A percentile compares a stretch with the other conserved stretches of the same genome.
Conservation (phyloP, 73 alveolate genomes). For the Stentor coeruleus region DNA sequence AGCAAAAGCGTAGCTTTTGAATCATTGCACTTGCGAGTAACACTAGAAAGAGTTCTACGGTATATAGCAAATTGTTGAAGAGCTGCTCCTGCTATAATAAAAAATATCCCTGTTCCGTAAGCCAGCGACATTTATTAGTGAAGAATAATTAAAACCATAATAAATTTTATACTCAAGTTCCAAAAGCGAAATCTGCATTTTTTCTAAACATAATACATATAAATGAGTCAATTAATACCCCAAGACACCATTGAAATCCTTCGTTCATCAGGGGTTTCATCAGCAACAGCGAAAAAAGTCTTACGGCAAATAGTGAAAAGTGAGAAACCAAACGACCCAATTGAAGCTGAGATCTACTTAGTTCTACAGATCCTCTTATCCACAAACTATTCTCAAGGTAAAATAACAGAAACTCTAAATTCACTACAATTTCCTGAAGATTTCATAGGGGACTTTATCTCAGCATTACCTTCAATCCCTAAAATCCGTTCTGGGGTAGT, state of each 20-base stretch:
- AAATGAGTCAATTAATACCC: slow-evolving; percentile 16
- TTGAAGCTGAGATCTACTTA: not conserved
- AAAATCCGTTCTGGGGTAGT: not conserved
- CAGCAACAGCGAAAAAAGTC: not conserved
- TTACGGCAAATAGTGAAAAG: not conserved
- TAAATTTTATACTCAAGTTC: no score
- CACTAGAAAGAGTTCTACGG: no score
- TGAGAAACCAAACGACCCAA: not conserved
- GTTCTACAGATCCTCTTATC: not conserved
- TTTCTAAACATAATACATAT: no score
- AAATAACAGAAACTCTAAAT: not conserved
- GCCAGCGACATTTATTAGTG: no score
- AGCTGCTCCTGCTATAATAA: no score
- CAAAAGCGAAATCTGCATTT: no score
- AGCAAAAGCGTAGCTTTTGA: no score
- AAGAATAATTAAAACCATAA: no score
- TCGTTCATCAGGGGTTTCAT: not conserved
- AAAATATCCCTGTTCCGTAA: no score
- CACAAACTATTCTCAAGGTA: not conserved
- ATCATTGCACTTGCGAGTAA: no score
- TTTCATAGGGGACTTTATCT: not conserved
- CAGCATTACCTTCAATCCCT: not conserved
- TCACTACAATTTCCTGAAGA: not conserved
- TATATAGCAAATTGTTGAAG: no score
- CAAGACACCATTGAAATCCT: not conserved